Percentiles rank a stretch among this genome's conserved stretches.
Evolutionary conservation across 2,329 filamentous ascomycete genomes (phyloP).

Genomic region (Ilyonectria robusta): DNA sequence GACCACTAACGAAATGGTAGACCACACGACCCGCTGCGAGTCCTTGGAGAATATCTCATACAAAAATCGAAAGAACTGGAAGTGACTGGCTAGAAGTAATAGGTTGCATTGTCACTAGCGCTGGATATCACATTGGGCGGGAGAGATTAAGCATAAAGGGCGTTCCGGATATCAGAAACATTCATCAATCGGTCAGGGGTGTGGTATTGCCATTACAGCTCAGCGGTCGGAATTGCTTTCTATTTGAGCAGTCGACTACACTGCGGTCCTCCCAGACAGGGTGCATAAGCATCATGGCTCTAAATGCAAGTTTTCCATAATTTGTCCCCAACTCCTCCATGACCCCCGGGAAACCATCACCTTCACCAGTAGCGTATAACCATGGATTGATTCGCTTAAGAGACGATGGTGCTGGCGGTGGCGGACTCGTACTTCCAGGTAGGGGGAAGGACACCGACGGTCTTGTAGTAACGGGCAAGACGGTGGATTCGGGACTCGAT

Average conservation of each 20-base stretch:
- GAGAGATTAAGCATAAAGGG: constrained; percentile 38
- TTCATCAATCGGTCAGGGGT: constrained; percentile 44
- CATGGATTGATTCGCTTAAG: constrained; percentile 70
- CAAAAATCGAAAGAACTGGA: constrained; percentile 78
- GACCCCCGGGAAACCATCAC: constrained; percentile 57
- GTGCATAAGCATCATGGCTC: constrained; percentile 59
- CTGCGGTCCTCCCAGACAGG: constrained; percentile 52
- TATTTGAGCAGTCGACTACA: constrained; percentile 52
- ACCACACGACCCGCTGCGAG: constrained; percentile 77
- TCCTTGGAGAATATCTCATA: constrained; percentile 79
- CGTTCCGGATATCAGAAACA: constrained; percentile 43
- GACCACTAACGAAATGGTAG: constrained; percentile 52
- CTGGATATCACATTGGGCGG: constrained; percentile 16
- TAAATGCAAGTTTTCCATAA: constrained; percentile 61
- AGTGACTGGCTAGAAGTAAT: constrained; percentile 43
- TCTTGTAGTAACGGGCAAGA: constrained; percentile 99
- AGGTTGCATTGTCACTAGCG: background rate
- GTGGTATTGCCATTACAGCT: constrained; percentile 46
- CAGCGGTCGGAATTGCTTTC: constrained; percentile 54
- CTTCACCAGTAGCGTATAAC: constrained; percentile 44
- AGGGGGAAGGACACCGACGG: constrained; percentile 85
- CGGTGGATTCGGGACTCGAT: constrained; percentile 99
- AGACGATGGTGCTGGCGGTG: constrained; percentile 93
- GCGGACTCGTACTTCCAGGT: constrained; percentile 99
- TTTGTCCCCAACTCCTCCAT: constrained; percentile 63